Evolutionary conservation across 805 yeast species (phyloP).

Genomic region (Scheffersomyces lignosus): DNA sequence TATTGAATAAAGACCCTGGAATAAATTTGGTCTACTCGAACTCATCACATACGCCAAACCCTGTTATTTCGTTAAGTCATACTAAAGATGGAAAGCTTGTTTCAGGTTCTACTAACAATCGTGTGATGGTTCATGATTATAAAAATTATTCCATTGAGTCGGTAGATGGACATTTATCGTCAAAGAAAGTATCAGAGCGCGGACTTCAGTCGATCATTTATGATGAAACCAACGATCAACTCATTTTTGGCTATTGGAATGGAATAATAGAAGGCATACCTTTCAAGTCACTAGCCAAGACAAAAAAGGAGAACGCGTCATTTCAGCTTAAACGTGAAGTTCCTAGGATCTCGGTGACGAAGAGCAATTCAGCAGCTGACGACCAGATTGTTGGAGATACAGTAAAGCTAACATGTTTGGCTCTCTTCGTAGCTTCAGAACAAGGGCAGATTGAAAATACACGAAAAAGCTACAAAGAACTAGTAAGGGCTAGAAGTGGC

Average conservation of each 20-base stretch:
- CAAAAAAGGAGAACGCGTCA: neutral
- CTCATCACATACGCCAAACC: slow-evolving; percentile 51
- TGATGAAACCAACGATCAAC: slow-evolving; percentile 10
- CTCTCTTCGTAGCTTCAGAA: neutral
- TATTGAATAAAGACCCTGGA: slow-evolving; percentile 27
- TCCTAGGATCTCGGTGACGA: slow-evolving; percentile 2
- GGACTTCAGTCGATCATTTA: slow-evolving; percentile 18
- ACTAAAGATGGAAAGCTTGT: slow-evolving; percentile 26
- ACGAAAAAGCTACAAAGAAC: slow-evolving; percentile 8
- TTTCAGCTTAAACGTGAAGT: slow-evolving; percentile 2
- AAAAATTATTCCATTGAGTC: neutral
- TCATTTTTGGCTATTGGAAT: slow-evolving; percentile 52
- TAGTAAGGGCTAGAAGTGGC: slow-evolving; percentile 11
- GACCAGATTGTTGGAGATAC: neutral
- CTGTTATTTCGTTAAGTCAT: slow-evolving; percentile 46
- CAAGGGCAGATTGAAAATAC: neutral
- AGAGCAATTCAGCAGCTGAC: neutral
- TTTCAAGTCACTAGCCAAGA: neutral
- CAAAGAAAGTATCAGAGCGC: slow-evolving; percentile 6
- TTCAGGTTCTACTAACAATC: slow-evolving; percentile 52
- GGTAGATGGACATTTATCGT: neutral
- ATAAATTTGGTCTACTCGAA: slow-evolving; percentile 19
- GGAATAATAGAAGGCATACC: slow-evolving; percentile 35
- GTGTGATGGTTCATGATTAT: slow-evolving; percentile 28
- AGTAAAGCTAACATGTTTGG: neutral